A percentile compares a stretch with the other conserved stretches of the same genome.
phyloP scores from a whole-genome alignment of 2,329 filamentous ascomycete genomes.

The Dendryphion nanum region DNA sequence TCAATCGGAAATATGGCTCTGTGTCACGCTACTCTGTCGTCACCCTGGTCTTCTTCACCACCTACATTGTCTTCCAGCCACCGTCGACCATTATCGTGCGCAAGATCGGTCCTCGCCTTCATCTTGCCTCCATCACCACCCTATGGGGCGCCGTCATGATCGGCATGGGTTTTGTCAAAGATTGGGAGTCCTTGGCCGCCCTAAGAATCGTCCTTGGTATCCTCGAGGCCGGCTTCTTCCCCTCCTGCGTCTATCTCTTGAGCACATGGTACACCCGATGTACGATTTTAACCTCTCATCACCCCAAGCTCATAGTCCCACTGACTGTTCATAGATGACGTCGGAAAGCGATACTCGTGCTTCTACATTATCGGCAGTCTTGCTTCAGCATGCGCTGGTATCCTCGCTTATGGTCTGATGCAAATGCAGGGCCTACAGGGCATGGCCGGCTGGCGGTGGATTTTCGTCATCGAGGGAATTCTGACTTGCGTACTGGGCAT shows the following conservation, averaged over 20 bases:
- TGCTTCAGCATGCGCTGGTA: conserved; percentile 65
- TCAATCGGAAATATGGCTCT: conserved; percentile 23
- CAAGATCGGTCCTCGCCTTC: conserved; percentile 41
- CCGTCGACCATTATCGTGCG: conserved; percentile 42
- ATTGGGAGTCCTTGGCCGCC: conserved; percentile 35
- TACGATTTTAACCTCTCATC: no score
- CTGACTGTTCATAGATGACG: conserved; percentile 60
- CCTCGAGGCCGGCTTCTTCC: conserved; percentile 23
- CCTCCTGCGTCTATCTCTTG: conserved; percentile 47
- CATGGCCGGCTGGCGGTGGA: conserved; percentile 47
- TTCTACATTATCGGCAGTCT: conserved; percentile 70
- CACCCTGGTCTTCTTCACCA: conserved; percentile 51
- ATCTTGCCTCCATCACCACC: conserved; percentile 34
- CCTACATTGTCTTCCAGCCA: conserved; percentile 44
- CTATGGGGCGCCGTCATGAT: conserved; percentile 47
- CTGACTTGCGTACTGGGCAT: conserved; percentile 43
- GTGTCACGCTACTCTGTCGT: conserved; percentile 54
- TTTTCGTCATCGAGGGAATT: conserved; percentile 45
- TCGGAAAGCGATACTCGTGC: conserved; percentile 66
- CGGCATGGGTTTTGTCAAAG: conserved; percentile 41
- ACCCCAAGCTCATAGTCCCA: no score
- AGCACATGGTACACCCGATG: conserved; percentile 44
- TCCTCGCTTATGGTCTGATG: conserved; percentile 69
- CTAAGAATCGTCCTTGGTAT: conserved; percentile 41
- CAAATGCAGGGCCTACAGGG: conserved; percentile 59